Percentiles rank a stretch among this genome's conserved stretches.
phyloP scores from a whole-genome alignment of 192 early-diverging fungal genomes.

The Funneliformis mosseae region DNA sequence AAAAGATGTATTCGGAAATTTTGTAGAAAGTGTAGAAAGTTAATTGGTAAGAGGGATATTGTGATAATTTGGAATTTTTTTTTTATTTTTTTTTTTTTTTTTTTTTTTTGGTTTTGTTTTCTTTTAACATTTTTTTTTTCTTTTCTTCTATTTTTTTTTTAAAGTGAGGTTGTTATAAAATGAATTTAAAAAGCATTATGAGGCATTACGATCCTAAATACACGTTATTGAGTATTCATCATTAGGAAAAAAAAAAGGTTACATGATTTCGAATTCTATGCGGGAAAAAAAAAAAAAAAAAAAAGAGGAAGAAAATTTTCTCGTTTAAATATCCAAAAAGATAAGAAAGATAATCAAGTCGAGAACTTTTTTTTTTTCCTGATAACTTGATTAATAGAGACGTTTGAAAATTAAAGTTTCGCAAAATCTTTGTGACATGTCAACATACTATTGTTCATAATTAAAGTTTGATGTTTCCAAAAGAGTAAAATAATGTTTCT shows the following conservation, averaged over 20 bases:
- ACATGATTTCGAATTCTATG: background rate
- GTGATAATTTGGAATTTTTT: too few relatives aligned
- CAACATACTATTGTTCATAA: background rate
- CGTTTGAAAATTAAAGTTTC: too few relatives aligned
- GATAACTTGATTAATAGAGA: too few relatives aligned
- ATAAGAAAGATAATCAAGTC: background rate
- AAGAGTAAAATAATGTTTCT: background rate
- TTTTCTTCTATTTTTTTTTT: background rate
- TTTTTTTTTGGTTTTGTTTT: background rate
- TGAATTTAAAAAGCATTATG: background rate
- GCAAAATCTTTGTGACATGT: background rate
- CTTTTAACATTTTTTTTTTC: background rate
- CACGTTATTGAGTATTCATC: background rate
- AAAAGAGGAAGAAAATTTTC: background rate
- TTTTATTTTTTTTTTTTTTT: background rate
- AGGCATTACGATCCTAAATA: background rate
- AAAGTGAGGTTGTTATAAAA: background rate
- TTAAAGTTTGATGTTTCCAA: background rate
- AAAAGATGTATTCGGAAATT: too few relatives aligned
- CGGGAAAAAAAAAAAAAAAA: background rate
- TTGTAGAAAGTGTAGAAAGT: too few relatives aligned
- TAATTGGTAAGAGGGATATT: too few relatives aligned
- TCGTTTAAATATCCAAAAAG: background rate
- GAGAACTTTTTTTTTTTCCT: too few relatives aligned
- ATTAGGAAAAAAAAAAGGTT: too few relatives aligned